Evolutionary conservation across 345 rosid genomes (phyloP).

Genomic region (Barbarea vulgaris): DNA sequence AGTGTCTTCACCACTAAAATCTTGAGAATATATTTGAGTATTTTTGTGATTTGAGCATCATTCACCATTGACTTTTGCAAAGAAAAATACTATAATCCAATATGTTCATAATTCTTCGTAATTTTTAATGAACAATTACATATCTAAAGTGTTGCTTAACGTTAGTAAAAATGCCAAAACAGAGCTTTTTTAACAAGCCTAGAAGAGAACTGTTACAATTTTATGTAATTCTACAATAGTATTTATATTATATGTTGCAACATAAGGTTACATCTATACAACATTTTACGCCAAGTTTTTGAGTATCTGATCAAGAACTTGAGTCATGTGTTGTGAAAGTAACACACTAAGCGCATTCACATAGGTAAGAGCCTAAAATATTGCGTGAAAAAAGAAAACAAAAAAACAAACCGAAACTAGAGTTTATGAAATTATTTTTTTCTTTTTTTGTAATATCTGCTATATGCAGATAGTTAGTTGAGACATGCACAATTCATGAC

Average conservation of each 20-base stretch:
- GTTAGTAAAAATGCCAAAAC: neutral
- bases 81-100: neutral
- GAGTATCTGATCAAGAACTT: constrained; percentile 20
- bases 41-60: constrained; percentile 10
- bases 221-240: neutral
- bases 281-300: neutral
- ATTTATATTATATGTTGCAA: constrained; percentile 5
- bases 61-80: constrained; percentile 31
- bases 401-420: neutral
- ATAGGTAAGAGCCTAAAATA: neutral
- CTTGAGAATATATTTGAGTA: neutral
- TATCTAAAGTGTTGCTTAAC: neutral
- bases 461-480: constrained; percentile 31
- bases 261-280: neutral
- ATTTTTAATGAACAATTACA: neutral
- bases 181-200: too few relatives aligned
- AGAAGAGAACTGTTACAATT: neutral
- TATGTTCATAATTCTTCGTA: neutral
- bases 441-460: neutral
- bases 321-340: constrained; percentile 32
- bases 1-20: constrained; percentile 15
- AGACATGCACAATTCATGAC: constrained; percentile 36
- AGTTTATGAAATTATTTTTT: neutral
- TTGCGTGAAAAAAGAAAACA: neutral
- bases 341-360: constrained; percentile 12